Base-by-base conservation (phyloP, 164 flowering plant species). In the Macadamia tetraphylla region DNA sequence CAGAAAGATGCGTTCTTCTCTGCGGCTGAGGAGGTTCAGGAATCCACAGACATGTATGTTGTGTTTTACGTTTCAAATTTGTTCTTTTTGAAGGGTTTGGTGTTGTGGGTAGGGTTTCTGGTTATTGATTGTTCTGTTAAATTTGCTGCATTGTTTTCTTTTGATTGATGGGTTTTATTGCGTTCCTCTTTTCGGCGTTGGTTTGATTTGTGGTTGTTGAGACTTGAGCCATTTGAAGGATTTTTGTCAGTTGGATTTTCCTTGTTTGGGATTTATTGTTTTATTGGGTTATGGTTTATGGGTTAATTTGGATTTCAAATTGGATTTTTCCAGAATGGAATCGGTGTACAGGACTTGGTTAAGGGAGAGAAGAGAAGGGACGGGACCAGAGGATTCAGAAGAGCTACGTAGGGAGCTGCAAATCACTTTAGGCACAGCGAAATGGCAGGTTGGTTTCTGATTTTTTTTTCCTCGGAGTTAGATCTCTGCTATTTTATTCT, bases 21-120 rank as follows among this genome's bases (percentile, higher is more conserved):
- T 29, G 96, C 91, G 6, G 98, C 96, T 3, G 98, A 92, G 81
- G 92, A 87, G 74, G 93, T 92, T 58, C 96, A 92, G 74, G 85
- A 86, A 74, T 92, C 98, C 9, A 87, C 95, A 11, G 98, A 92
- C 66, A 72, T 79, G 98, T 92, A 84, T 58, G 87, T 80, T 14
- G n/a, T 30, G 8, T 11, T 17, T 66, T 66, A 15, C 12, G 18
- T 35, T 40, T 32, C 9, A 55, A 35, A 35, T 11, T 35, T 35
- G 3, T 66, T 23, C 23, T 23, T 23, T 40, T 52, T 9, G 12
- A 32, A 51, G 40, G 30, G 31, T 55, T 35, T 55, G 6, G 1
- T 35, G 6, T n/a, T n/a, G 2, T 30, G 9, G 48, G 56, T 11
- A 18, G 29, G 65, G 35, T 62, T 69, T 51, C 14, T 32, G 29